Conservation (phyloP, 768 basidiomycete species). For the Mrakia frigida region DNA sequence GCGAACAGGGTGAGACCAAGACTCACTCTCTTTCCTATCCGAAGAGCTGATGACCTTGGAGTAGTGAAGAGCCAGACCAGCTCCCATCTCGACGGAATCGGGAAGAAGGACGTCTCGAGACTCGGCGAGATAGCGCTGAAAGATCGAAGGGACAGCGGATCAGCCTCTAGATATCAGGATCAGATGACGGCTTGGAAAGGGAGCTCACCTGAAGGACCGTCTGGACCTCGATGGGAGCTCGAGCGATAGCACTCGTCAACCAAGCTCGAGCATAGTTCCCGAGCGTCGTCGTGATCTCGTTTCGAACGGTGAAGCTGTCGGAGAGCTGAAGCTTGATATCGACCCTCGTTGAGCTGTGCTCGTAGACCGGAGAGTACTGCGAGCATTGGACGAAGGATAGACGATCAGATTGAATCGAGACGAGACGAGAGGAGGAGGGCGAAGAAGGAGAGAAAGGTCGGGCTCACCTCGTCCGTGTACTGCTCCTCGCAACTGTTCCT, state of each 20-base stretch:
- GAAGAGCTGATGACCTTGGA: constrained; percentile 73
- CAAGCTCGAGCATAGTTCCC: constrained; percentile 70
- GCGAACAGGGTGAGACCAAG: not conserved
- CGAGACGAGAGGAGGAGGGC: not conserved
- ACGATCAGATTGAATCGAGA: not conserved
- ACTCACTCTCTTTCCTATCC: constrained; percentile 68
- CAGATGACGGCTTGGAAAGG: not conserved
- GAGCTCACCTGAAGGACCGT: constrained; percentile 74
- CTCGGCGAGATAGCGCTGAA: constrained; percentile 78
- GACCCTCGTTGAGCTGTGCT: constrained; percentile 72
- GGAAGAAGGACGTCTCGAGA: constrained; percentile 64
- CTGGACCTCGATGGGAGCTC: constrained; percentile 87
- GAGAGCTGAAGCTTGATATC: constrained; percentile 71
- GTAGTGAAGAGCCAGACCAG: constrained; percentile 79
- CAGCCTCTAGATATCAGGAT: not conserved
- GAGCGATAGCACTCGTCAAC: constrained; percentile 78
- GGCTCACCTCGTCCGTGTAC: constrained; percentile 74
- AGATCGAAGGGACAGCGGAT: not conserved
- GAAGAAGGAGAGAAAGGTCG: not conserved
- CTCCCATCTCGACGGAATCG: constrained; percentile 80
- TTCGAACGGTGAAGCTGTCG: constrained; percentile 77
- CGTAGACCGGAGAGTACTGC: constrained; percentile 81
- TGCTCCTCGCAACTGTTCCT: constrained; percentile 85
- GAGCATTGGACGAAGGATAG: not conserved
- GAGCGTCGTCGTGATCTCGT: constrained; percentile 71